Conservation (phyloP, 805 yeast genomes). For the Candida xiaguanensis region DNA sequence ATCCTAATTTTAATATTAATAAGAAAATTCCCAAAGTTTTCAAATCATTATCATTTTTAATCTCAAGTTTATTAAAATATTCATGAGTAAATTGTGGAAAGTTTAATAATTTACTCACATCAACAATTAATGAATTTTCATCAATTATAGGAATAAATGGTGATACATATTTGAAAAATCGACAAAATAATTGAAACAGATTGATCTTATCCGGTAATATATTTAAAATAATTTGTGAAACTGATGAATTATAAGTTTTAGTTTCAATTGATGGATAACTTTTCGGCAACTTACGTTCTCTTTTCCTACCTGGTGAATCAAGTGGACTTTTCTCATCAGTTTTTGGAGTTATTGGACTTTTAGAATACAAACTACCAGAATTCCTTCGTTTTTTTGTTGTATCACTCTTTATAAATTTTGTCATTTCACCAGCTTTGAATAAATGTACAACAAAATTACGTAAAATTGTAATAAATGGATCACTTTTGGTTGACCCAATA, state of each 20-base stretch:
- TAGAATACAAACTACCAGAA: constrained; percentile 6
- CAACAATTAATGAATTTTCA: constrained; percentile 24
- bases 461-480: constrained; percentile 34
- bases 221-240: constrained; percentile 23
- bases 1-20: constrained; percentile 31
- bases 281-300: neutral
- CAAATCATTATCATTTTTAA: constrained; percentile 30
- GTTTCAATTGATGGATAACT: neutral
- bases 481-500: constrained; percentile 38
- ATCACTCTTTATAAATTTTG: constrained; percentile 23
- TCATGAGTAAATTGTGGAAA: constrained; percentile 18
- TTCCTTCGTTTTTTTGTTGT: constrained; percentile 12
- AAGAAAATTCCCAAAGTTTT: constrained; percentile 26
- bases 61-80: constrained; percentile 17
- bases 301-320: neutral
- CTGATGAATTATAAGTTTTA: constrained; percentile 23
- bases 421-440: constrained; percentile 31
- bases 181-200: constrained; percentile 22
- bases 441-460: constrained; percentile 32
- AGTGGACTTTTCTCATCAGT: too few relatives aligned
- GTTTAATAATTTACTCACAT: constrained; percentile 19
- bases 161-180: constrained; percentile 36
- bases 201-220: constrained; percentile 28
- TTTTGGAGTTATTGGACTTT: constrained; percentile 3
- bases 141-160: constrained; percentile 37